Evolutionary conservation across 106 monocot genomes (phyloP), one percentile per base, ranked within the genome.

Genomic region (Gastrodia elata): DNA sequence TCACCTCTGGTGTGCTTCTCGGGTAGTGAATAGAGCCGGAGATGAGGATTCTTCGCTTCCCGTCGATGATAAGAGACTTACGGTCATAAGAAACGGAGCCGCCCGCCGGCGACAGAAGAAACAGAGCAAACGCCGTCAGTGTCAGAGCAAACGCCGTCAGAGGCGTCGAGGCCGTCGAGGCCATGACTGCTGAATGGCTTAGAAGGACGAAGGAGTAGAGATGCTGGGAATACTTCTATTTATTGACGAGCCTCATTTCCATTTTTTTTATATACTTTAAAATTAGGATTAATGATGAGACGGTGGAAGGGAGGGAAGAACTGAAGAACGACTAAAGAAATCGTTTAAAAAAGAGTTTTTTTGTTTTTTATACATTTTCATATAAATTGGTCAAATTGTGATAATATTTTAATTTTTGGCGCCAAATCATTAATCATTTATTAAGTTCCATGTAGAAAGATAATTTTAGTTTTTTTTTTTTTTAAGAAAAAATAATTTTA

Each of bases 21-120:
- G 87, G 84, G 55, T 87, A 87, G 64, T 87, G 87, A 38, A 87
- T 84, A 0, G 87, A 84, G 36, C 87, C 87, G 42, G 87, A 87
- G 77, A 87, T 82, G 56, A 87, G 71, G 28, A 87, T 79, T 76
- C 81, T 71, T 24, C 87, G 73, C 77, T 43, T 68, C 16, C 87
- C 87, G 43, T 87, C 81, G 52, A 87, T 81, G 38, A 84, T 82
- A 10, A 76, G 24, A 13, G 76, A 68, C 20, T 68, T 76, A 26
- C 27, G 69, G 55, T 70, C 77, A 38, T 71, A 77, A 16, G 78
- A 64, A 37, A 78, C 78, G 35, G 64, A 61, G 43, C 58, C 72
- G 0, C 39, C 25, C 40, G 69, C 69, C 69, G 69, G 69, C 39
- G 39, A 24, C 5, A 69, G 39, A 22, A 40, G 11, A 38, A 40